Conservation (phyloP, 257 asterid species). For the Solanum phureja region DNA sequence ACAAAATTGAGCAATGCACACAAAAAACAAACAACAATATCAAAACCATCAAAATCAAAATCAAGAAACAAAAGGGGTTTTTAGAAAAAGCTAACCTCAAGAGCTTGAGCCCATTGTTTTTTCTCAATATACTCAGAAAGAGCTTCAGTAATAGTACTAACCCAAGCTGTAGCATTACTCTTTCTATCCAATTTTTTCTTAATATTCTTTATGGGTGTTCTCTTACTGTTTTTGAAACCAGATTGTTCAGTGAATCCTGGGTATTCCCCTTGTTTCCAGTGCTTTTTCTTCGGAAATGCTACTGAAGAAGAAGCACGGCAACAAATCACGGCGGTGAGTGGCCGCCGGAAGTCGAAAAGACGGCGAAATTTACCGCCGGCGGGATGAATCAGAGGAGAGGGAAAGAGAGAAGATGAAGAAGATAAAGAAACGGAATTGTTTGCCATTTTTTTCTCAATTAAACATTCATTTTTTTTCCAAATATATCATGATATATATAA, state of each 20-base stretch:
- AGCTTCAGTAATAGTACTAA: conserved; percentile 66
- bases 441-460: neutral
- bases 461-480: neutral
- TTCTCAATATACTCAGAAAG: conserved; percentile 54
- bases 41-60: neutral
- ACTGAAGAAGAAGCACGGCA: conserved; percentile 4
- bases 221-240: conserved; percentile 12
- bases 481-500: neutral
- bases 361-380: neutral
- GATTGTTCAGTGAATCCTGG: conserved; percentile 41
- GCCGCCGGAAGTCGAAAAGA: neutral
- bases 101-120: conserved; percentile 65
- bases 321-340: neutral
- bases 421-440: neutral
- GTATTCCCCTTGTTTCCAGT: conserved; percentile 68
- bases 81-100: conserved; percentile 32
- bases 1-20: neutral
- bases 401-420: neutral
- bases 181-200: conserved; percentile 59
- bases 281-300: conserved; percentile 37
- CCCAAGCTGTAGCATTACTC: conserved; percentile 59
- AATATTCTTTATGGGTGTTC: conserved; percentile 57
- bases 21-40: neutral
- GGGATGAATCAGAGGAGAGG: neutral
- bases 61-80: neutral